phyloP scores from a whole-genome alignment of 495 filamentous ascomycete genomes.

The Talaromyces borbonicus region DNA sequence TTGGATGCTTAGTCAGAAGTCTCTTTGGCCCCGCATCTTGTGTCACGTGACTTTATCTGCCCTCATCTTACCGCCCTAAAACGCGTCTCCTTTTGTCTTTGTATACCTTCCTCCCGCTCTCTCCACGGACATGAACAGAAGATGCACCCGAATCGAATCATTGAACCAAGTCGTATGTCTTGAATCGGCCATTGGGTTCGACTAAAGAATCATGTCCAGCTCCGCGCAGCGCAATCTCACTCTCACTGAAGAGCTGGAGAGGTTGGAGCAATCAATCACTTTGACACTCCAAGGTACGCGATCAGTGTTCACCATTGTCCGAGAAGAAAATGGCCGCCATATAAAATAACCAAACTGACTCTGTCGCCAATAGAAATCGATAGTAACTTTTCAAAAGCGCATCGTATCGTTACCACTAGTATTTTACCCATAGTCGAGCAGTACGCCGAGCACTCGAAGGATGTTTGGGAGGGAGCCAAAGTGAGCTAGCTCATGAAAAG shows the following conservation, averaged over 20 bases:
- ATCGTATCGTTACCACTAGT: conserved; percentile 89
- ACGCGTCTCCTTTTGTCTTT: conserved; percentile 7
- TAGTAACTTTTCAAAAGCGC: conserved; percentile 92
- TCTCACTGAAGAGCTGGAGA: conserved; percentile 91
- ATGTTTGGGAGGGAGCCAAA: conserved; percentile 96
- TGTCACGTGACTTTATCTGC: conserved; percentile 22
- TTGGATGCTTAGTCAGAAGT: not conserved
- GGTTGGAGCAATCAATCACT: conserved; percentile 92
- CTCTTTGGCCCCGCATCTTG: not conserved
- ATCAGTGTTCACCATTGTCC: not conserved
- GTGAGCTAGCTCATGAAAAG: conserved; percentile 27
- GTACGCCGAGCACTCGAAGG: conserved; percentile 85
- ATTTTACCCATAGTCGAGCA: conserved; percentile 94
- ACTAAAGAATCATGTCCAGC: conserved; percentile 37
- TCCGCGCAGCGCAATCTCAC: conserved; percentile 57
- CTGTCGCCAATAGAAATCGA: conserved; percentile 77
- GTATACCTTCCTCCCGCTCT: not conserved
- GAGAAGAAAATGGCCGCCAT: too few species aligned
- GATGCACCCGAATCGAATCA: too few species aligned
- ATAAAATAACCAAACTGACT: not conserved
- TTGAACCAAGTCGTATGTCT: too few species aligned
- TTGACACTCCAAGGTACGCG: conserved; percentile 77
- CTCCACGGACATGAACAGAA: not conserved
- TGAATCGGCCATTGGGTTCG: too few species aligned
- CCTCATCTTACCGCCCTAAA: conserved; percentile 33